Evolutionary conservation across 805 yeast species (phyloP).

Genomic region (Pichia nanzhaoensis): DNA sequence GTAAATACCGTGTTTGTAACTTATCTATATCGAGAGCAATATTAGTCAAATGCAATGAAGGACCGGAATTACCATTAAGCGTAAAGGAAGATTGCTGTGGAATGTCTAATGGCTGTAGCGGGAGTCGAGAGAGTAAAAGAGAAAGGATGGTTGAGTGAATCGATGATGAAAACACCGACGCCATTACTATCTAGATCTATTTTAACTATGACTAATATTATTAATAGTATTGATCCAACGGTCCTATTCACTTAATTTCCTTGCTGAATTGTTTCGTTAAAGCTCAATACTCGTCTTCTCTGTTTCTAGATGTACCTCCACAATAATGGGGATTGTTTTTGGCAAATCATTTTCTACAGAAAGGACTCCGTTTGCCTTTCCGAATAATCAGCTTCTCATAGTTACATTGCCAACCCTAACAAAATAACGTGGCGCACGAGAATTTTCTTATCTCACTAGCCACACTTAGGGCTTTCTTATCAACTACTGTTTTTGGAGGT

Average conservation of each 20-base stretch:
- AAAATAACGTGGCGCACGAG: too few relatives aligned
- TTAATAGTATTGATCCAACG: too few relatives aligned
- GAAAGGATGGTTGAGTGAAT: constrained; percentile 13
- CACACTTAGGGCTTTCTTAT: not conserved
- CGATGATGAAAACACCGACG: constrained; percentile 11
- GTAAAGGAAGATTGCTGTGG: constrained; percentile 11
- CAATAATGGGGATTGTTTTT: too few relatives aligned
- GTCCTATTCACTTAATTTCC: too few relatives aligned
- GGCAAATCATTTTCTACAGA: too few relatives aligned
- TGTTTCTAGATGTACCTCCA: too few relatives aligned
- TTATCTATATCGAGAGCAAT: constrained; percentile 14
- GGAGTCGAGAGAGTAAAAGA: constrained; percentile 11
- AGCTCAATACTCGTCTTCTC: too few relatives aligned
- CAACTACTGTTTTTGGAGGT: not conserved
- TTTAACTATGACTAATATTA: too few relatives aligned
- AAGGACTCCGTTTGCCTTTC: too few relatives aligned
- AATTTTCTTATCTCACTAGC: not conserved
- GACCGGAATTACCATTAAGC: constrained; percentile 8
- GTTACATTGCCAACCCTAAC: too few relatives aligned
- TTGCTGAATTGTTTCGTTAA: too few relatives aligned
- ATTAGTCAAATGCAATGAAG: constrained; percentile 10
- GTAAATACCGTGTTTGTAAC: constrained; percentile 10
- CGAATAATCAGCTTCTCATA: too few relatives aligned
- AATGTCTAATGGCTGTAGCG: constrained; percentile 12
- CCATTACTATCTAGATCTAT: constrained; percentile 11